These are phyloP conservation scores for Psilocybe tampanensis DNA, from an alignment of 768 basidiomycete species.

Conservation along the genomic window DNA sequence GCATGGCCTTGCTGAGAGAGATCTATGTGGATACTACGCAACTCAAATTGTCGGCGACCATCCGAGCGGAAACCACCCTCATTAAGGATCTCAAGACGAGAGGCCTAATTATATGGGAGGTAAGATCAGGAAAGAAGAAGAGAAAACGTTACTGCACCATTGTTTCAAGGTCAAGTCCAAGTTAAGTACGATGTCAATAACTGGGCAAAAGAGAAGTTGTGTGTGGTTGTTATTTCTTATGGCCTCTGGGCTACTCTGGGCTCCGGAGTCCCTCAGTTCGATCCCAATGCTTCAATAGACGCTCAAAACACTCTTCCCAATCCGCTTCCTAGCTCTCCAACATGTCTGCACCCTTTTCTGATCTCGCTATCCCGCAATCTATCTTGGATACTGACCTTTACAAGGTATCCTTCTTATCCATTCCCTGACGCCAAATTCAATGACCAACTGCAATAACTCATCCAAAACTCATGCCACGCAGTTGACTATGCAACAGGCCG, in stretches of 20 bases:
- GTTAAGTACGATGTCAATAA: too few species aligned
- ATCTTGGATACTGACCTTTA: constrained; percentile 94
- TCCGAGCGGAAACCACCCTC: constrained; percentile 90
- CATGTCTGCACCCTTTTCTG: constrained; percentile 37
- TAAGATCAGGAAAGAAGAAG: neutral
- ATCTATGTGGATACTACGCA: constrained; percentile 80
- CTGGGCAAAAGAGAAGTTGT: constrained; percentile 11
- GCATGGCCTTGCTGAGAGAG: constrained; percentile 74
- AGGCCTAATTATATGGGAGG: constrained; percentile 33
- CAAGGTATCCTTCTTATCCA: constrained; percentile 62
- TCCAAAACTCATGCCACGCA: constrained; percentile 36
- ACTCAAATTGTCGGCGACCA: constrained; percentile 88
- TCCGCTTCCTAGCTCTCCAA: constrained; percentile 19
- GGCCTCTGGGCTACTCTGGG: neutral
- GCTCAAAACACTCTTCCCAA: constrained; percentile 1
- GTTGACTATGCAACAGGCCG: constrained; percentile 97
- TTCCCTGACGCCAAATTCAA: neutral
- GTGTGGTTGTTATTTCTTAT: constrained; percentile 18
- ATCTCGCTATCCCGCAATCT: constrained; percentile 46
- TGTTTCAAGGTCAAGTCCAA: constrained; percentile 5
- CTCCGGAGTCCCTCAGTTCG: neutral
- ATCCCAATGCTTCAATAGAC: neutral
- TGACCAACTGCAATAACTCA: neutral
- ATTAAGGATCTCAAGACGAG: constrained; percentile 76
- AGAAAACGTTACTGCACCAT: constrained; percentile 21